A percentile compares a stretch with the other conserved stretches of the same genome.
Conservation (phyloP, 345 rosid genomes). For the Eucalyptus brandiana region DNA sequence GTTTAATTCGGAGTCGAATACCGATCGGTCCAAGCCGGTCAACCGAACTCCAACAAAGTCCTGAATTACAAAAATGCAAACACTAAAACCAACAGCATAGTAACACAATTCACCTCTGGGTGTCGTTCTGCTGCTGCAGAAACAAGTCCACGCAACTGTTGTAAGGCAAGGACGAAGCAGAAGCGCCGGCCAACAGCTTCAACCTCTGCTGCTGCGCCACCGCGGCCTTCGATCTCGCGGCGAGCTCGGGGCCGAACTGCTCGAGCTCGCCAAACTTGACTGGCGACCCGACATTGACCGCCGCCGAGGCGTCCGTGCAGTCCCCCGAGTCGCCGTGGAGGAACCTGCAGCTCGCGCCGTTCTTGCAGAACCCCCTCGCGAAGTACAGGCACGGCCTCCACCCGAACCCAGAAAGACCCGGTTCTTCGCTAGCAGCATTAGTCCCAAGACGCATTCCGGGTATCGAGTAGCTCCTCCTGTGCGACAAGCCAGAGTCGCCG, state of each 20-base stretch:
- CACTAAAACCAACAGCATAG: neutral
- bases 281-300: conserved; percentile 19
- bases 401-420: conserved; percentile 25
- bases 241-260: conserved; percentile 27
- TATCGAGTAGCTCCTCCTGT: conserved; percentile 34
- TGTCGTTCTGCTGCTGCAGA: conserved; percentile 36
- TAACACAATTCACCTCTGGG: neutral
- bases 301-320: neutral
- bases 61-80: neutral
- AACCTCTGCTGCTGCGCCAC: conserved; percentile 30
- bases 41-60: neutral
- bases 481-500: conserved; percentile 4
- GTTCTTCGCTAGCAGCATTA: conserved; percentile 12
- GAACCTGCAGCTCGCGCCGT: conserved; percentile 52
- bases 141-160: conserved; percentile 7
- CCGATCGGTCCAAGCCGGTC: neutral
- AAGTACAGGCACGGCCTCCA: conserved; percentile 59
- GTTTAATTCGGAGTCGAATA: neutral
- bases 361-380: conserved; percentile 60
- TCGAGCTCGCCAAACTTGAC: conserved; percentile 33
- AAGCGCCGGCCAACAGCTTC: neutral
- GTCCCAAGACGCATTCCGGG: conserved; percentile 25
- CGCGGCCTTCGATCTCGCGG: conserved; percentile 26
- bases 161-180: conserved; percentile 27
- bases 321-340: conserved; percentile 25